Evolutionary conservation across 257 asterid genomes (phyloP), one percentile per base, ranked within the genome.

Genomic region (Rauvolfia tetraphylla): DNA sequence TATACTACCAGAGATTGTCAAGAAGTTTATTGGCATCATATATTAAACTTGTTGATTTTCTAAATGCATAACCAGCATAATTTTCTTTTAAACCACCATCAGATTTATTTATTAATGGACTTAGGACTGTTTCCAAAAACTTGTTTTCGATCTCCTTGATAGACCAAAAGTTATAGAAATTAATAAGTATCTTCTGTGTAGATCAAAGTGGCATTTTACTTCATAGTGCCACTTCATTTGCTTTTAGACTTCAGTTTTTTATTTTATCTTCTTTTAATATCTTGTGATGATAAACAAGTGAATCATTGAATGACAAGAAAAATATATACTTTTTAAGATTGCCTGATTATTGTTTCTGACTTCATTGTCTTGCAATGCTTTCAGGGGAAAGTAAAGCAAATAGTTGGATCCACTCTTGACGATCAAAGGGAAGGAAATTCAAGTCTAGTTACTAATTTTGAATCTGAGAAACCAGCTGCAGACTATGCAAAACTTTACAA

Each of bases 321-420:
- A 57, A n/a, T n/a, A n/a, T n/a, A n/a, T n/a, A n/a, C n/a, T n/a
- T n/a, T n/a, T n/a, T n/a, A n/a, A n/a, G n/a, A n/a, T n/a, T n/a
- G n/a, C n/a, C n/a, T n/a, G n/a, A n/a, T 41, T 51, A 59, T 71
- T 18, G 48, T 62, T 78, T 46, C 56, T 67, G 33, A 72, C 33
- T 75, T 61, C 54, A 61, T 41, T 22, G 14, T 46, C 36, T 44
- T 42, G 33, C 23, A 13, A 51, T 27, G 49, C 20, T 82, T 83
- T 81, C 89, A 95, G 99, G 99, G 99, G 41, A 95, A 90, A 88
- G 99, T 95, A 84, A 93, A 93, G 85, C 99, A 93, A 85, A 95
- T 95, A 82, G 98, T 95, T 81, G 99, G 99, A 69, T 91, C 99
- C 80, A 95, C 99, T 75, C 98, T 95, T 81, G 86, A 68, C 76